These are phyloP conservation scores for Backusella luteola DNA, from an alignment of 192 early-diverging fungal species.

Conservation along the genomic window DNA sequence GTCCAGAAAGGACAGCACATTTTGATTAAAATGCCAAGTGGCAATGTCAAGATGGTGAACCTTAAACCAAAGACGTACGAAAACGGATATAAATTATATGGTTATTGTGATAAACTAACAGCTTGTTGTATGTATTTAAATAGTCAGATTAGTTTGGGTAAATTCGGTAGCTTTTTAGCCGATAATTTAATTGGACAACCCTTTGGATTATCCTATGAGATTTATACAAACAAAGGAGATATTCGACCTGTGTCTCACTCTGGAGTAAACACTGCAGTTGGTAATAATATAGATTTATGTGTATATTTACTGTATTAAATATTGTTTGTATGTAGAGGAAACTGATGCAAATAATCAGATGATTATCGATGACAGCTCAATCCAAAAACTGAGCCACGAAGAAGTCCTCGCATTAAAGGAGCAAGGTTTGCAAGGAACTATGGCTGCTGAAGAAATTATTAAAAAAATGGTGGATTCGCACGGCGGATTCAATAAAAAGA, in stretches of 20 bases:
- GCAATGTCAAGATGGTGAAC: slow-evolving; percentile 76
- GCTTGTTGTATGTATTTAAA: neutral
- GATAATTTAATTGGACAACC: slow-evolving; percentile 79
- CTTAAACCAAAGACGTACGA: slow-evolving; percentile 58
- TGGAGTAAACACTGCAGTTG: slow-evolving; percentile 22
- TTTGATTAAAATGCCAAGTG: slow-evolving; percentile 81
- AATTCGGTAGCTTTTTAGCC: slow-evolving; percentile 85
- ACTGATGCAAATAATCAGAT: slow-evolving; percentile 80
- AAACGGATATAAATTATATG: neutral
- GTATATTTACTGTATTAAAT: too few relatives aligned
- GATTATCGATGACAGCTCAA: slow-evolving; percentile 68
- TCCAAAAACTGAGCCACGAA: slow-evolving; percentile 77
- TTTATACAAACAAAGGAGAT: slow-evolving; percentile 60
- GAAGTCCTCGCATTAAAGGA: slow-evolving; percentile 84
- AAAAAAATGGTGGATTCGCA: slow-evolving; percentile 78
- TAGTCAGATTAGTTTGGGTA: slow-evolving; percentile 74
- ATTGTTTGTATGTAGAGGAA: slow-evolving; percentile 47
- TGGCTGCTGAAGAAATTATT: slow-evolving; percentile 73
- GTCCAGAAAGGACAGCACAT: slow-evolving; percentile 49
- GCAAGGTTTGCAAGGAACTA: slow-evolving; percentile 66
- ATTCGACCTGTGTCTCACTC: slow-evolving; percentile 30
- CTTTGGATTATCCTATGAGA: slow-evolving; percentile 84
- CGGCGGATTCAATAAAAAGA: slow-evolving; percentile 87
- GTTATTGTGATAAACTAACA: neutral
- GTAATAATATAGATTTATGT: slow-evolving; percentile 13